Conservation (phyloP, 2,329 filamentous ascomycete genomes). For the Cladosporium sp. region DNA sequence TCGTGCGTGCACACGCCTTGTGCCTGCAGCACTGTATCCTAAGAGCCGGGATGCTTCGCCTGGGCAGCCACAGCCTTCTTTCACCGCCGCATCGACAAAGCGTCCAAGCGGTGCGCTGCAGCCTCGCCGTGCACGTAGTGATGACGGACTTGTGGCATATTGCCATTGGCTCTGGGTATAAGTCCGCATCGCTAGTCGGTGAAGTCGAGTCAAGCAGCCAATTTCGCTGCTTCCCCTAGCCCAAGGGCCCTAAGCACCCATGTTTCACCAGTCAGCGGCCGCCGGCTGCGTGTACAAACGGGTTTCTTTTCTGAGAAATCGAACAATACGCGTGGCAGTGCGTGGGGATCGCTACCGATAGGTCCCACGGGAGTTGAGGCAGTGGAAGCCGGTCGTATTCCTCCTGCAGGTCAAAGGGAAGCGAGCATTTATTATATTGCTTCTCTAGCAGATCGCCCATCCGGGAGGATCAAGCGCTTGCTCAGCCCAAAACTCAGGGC, state of each 20-base stretch:
- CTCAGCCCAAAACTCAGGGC: background rate
- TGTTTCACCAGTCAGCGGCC: background rate
- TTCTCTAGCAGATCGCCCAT: too few species aligned
- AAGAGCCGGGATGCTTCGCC: background rate
- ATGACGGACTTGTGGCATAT: background rate
- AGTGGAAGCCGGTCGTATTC: background rate
- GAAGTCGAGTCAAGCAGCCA: slow-evolving; percentile 2
- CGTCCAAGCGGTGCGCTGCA: background rate
- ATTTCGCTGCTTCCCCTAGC: slow-evolving; percentile 4
- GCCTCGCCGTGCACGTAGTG: background rate
- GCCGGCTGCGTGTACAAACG: background rate
- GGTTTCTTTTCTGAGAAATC: slow-evolving; percentile 2
- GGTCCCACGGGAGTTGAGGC: background rate
- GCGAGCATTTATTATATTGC: too few species aligned
- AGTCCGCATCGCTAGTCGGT: background rate
- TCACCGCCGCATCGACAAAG: background rate
- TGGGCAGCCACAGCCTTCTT: background rate
- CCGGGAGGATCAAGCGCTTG: too few species aligned
- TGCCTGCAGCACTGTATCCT: background rate
- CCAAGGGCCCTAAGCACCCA: background rate
- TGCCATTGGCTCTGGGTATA: slow-evolving; percentile 1
- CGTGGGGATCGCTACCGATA: slow-evolving; percentile 1
- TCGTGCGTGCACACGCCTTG: background rate
- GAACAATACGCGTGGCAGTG: background rate
- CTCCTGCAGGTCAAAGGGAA: slow-evolving; percentile 1